These are phyloP conservation scores for Boletus sp. DNA, from an alignment of 768 basidiomycete genomes.

Conservation along the genomic window DNA sequence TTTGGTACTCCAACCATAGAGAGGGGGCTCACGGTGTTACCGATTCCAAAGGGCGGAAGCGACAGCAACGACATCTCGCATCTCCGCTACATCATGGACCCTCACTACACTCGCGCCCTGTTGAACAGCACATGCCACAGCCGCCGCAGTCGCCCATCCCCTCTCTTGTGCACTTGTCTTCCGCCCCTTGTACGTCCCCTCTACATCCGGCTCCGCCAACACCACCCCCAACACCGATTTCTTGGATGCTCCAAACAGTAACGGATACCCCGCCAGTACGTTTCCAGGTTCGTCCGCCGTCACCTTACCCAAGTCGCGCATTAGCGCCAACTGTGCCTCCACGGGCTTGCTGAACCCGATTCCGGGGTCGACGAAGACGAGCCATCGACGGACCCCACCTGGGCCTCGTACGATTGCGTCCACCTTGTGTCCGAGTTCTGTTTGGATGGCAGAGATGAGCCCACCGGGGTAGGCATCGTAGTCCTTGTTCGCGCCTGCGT, in stretches of 20 bases:
- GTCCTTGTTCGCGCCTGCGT: too few species aligned
- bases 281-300: slow-evolving; percentile 46
- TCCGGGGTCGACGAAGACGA: too few species aligned
- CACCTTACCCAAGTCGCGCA: slow-evolving; percentile 50
- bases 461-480: too few species aligned
- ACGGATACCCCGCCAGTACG: slow-evolving; percentile 55
- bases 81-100: slow-evolving; percentile 77
- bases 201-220: slow-evolving; percentile 44
- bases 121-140: slow-evolving; percentile 70
- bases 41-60: slow-evolving; percentile 56
- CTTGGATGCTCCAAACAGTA: slow-evolving; percentile 74
- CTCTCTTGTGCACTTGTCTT: slow-evolving; percentile 64
- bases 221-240: slow-evolving; percentile 82
- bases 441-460: too few species aligned
- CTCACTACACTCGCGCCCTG: slow-evolving; percentile 71
- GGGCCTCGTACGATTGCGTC: too few species aligned
- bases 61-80: slow-evolving; percentile 70
- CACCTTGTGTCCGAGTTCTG: too few species aligned
- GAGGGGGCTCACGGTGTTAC: not conserved
- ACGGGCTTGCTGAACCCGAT: slow-evolving; percentile 31
- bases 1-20: not conserved
- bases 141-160: slow-evolving; percentile 75
- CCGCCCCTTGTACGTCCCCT: slow-evolving; percentile 41
- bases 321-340: slow-evolving; percentile 64
- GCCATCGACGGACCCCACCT: too few species aligned